phyloP scores from a whole-genome alignment of 495 filamentous ascomycete species.

The Penicillium pancosmium region DNA sequence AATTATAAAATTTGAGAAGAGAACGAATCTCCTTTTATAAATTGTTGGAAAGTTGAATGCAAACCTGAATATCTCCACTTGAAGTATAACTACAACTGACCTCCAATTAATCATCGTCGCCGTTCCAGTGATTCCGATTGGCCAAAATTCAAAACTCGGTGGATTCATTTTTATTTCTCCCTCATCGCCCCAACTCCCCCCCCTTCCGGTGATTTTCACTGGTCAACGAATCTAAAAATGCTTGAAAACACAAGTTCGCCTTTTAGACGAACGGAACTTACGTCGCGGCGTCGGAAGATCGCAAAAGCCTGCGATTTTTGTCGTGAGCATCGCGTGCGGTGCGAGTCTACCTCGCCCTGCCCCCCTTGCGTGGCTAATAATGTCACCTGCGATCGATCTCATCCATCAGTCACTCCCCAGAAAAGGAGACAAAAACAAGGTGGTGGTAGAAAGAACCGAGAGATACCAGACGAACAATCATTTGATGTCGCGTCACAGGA shows the following conservation, averaged over 20 bases:
- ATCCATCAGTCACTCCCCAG: background rate
- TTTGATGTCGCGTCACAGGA: background rate
- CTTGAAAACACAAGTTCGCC: background rate
- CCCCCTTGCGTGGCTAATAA: constrained; percentile 30
- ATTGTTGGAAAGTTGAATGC: background rate
- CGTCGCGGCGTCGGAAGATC: constrained; percentile 29
- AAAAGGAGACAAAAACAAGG: background rate
- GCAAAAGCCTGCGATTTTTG: constrained; percentile 33
- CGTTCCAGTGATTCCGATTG: background rate
- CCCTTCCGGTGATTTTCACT: background rate
- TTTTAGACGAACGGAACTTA: background rate
- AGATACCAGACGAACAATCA: background rate
- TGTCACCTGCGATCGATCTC: constrained; percentile 20
- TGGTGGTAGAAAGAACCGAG: background rate
- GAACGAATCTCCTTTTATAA: background rate
- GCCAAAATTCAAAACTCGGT: background rate
- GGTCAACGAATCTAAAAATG: background rate
- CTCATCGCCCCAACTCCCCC: background rate
- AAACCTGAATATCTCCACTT: background rate
- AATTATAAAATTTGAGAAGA: background rate
- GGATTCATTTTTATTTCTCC: background rate
- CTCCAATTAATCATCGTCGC: too few species aligned
- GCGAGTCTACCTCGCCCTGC: constrained; percentile 30
- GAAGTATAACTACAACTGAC: background rate
- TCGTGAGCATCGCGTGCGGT: constrained; percentile 34